Conservation (phyloP, 495 filamentous ascomycete genomes). For the Umbilicaria muhlenbergii region DNA sequence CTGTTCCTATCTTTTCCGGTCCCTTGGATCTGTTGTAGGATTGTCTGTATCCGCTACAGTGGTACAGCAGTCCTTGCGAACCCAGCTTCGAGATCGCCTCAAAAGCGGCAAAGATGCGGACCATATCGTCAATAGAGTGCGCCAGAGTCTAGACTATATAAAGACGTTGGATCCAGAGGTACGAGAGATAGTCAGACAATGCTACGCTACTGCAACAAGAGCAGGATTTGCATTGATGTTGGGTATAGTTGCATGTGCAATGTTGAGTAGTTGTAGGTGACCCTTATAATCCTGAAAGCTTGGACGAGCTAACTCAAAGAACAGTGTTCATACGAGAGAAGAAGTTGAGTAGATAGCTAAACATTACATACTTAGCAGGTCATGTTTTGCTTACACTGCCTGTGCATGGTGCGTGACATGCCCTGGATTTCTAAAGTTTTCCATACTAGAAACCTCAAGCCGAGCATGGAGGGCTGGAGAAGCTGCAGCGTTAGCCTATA, state of each 20-base stretch:
- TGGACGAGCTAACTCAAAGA: background rate
- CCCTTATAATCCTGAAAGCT: background rate
- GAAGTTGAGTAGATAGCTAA: constrained; percentile 6
- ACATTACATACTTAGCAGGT: no score
- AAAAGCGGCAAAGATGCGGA: constrained; percentile 43
- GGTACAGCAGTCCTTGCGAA: constrained; percentile 54
- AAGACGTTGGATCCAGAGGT: constrained; percentile 45
- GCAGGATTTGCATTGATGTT: constrained; percentile 31
- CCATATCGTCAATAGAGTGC: constrained; percentile 54
- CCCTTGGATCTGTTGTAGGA: constrained; percentile 63
- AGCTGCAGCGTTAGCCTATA: no score
- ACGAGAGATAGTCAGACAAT: constrained; percentile 44
- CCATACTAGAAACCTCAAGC: no score
- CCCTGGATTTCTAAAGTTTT: no score
- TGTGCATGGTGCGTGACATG: no score
- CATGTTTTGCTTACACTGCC: no score
- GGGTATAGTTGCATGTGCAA: constrained; percentile 27
- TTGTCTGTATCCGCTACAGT: constrained; percentile 55
- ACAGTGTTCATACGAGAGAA: constrained; percentile 17
- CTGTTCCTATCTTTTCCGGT: constrained; percentile 76
- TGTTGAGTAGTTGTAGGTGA: constrained; percentile 23
- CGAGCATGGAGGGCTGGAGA: no score
- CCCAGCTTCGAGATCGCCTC: constrained; percentile 35
- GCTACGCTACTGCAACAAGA: constrained; percentile 44
- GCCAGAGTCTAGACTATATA: constrained; percentile 60